These are phyloP conservation scores for Oropetium thomaeum DNA, from an alignment of 176 grass and related monocot species.

Conservation along the genomic window DNA sequence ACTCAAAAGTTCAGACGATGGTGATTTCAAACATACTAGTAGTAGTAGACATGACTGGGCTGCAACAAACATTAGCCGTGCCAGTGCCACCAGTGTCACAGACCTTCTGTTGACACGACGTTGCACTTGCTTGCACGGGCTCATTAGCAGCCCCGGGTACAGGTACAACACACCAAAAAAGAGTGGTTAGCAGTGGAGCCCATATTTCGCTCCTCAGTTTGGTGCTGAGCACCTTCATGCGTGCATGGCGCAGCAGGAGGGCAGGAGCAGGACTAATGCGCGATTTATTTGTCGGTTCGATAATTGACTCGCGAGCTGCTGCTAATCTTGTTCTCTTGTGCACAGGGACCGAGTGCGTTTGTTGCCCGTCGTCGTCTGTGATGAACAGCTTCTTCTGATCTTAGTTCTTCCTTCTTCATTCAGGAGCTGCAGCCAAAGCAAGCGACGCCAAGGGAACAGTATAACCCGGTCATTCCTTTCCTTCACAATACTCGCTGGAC, in stretches of 20 bases:
- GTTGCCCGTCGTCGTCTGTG: no score
- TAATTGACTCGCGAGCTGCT: slow-evolving; percentile 5
- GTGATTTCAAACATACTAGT: no score
- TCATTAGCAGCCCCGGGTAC: neutral
- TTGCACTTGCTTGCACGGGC: neutral
- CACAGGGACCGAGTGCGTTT: neutral
- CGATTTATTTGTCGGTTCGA: neutral
- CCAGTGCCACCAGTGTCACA: no score
- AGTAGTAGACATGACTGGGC: no score
- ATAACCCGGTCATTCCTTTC: neutral
- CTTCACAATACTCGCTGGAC: neutral
- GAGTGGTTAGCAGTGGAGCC: slow-evolving; percentile 13
- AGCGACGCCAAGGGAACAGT: slow-evolving; percentile 5
- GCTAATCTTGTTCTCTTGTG: slow-evolving; percentile 22
- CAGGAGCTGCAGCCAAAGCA: slow-evolving; percentile 8
- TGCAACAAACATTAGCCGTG: neutral
- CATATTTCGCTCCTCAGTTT: neutral
- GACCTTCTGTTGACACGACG: neutral
- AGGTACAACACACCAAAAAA: neutral
- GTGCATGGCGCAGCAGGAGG: no score
- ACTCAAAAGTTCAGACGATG: no score
- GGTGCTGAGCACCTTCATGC: neutral
- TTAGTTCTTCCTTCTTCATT: no score
- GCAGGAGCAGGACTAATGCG: neutral
- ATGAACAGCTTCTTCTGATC: no score